Percentiles rank a stretch among this genome's conserved stretches.
These are phyloP conservation scores for Penicillium nordicum DNA, from an alignment of 2,329 filamentous ascomycete species.

Conservation along the genomic window DNA sequence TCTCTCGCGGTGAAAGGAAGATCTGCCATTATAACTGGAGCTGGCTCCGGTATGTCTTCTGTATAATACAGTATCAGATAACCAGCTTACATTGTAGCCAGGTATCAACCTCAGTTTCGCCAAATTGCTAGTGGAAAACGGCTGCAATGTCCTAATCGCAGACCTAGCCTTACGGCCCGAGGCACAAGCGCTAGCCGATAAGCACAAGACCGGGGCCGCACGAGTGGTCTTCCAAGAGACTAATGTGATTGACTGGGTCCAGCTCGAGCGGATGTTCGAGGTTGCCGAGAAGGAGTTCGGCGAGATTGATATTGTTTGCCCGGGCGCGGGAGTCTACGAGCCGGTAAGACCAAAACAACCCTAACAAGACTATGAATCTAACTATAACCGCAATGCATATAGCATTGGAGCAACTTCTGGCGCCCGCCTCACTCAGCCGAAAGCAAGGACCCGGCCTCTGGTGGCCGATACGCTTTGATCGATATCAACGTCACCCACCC, in stretches of 20 bases:
- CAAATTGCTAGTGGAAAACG: slow-evolving; percentile 42
- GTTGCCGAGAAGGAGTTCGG: slow-evolving; percentile 50
- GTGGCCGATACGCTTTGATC: slow-evolving; percentile 44
- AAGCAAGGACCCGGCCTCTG: slow-evolving; percentile 41
- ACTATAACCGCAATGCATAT: not conserved
- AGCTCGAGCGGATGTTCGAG: slow-evolving; percentile 50
- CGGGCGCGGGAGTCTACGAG: slow-evolving; percentile 47
- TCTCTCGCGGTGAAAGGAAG: slow-evolving; percentile 43
- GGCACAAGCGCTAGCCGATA: slow-evolving; percentile 40
- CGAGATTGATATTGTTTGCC: slow-evolving; percentile 46
- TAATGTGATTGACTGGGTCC: slow-evolving; percentile 50
- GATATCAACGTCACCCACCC: slow-evolving; percentile 54
- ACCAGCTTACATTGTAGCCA: slow-evolving; percentile 16
- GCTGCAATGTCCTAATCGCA: slow-evolving; percentile 47
- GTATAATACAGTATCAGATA: not conserved
- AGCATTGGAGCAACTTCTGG: slow-evolving; percentile 52
- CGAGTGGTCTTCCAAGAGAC: slow-evolving; percentile 46
- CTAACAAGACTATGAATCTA: not conserved
- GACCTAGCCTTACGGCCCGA: slow-evolving; percentile 46
- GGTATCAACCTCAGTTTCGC: slow-evolving; percentile 49
- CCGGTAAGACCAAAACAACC: slow-evolving; percentile 29
- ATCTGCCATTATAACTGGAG: slow-evolving; percentile 54
- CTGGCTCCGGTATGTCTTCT: slow-evolving; percentile 47
- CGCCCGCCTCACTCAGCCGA: slow-evolving; percentile 39
- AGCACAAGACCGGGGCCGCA: slow-evolving; percentile 32